Base-by-base conservation (phyloP, 768 basidiomycete genomes). In the Naganishia vaughanmartiniae region DNA sequence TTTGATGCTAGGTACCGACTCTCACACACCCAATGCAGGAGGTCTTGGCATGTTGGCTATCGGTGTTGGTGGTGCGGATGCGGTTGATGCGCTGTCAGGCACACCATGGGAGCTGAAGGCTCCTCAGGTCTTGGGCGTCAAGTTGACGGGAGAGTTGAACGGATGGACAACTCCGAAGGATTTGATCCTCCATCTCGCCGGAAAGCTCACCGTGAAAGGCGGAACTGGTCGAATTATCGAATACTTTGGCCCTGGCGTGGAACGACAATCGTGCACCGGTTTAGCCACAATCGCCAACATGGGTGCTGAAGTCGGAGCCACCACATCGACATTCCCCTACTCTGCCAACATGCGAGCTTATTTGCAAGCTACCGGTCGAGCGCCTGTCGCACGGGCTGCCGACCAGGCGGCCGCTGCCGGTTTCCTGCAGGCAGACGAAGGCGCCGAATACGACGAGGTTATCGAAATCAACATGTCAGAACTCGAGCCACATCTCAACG, bases 251-350 rank as follows among this genome's bases (percentile, higher is more conserved):
- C 89, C 92, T 30, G 94, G 95, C 12, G 92, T 98, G 12, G 85
- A 84, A 70, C 84, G 84, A 65, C 93, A 95, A 76, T 97, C 94
- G 21, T 96, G 93, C 79, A 98, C 96, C 73, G 93, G 93, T 67
- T 83, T 96, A 66, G 96, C 95, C 0, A 98, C 96, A 1, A 90
- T 99, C 67, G 90, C 92, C 54, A 98, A 99, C 82, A 99, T 98
- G 96, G 96, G 96, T 63, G 96, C 96, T 15, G 96, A 99, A 84
- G 94, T 98, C n/a, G 96, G 96, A 46, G 96, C 96, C n/a, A 99
- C 96, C 0, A 98, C 96, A 0, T 95, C 94, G 0, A 92, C 90
- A 7, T 99, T 99, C 86, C 94, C 95, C 5, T 99, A 98, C 82
- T 93, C 92, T 19, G 82, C 86, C 21, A 87, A 87, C 76, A 98